Conservation (phyloP, 2,329 filamentous ascomycete species). For the Fusarium sp. region DNA sequence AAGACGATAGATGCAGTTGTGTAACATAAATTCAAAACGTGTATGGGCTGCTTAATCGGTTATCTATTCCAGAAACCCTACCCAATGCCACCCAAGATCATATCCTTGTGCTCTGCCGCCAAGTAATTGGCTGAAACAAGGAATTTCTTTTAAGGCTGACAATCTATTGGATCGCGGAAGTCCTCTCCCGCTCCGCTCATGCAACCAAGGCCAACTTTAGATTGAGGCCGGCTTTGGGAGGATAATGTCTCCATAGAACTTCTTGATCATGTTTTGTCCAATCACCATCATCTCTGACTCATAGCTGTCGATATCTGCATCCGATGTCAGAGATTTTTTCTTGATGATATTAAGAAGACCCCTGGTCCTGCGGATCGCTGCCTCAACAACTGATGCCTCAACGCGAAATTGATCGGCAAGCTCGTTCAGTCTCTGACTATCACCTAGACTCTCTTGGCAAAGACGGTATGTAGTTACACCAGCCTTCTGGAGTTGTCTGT, state of each 20-base stretch:
- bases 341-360: neutral
- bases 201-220: neutral
- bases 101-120: neutral
- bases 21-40: neutral
- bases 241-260: neutral
- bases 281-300: neutral
- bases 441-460: neutral
- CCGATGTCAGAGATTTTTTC: neutral
- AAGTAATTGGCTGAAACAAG: neutral
- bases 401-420: neutral
- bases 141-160: too few species aligned
- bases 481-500: neutral
- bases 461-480: neutral
- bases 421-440: neutral
- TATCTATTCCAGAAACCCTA: neutral
- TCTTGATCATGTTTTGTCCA: neutral
- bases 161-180: neutral
- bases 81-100: neutral
- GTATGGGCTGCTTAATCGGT: neutral
- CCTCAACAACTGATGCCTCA: neutral
- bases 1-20: neutral
- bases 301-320: neutral
- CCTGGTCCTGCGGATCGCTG: neutral
- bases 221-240: neutral
- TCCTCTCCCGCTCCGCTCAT: neutral